Percentiles rank a stretch among this genome's conserved stretches.
Evolutionary conservation across 2,329 filamentous ascomycete genomes (phyloP).

Genomic region (Fusarium armeniacum): DNA sequence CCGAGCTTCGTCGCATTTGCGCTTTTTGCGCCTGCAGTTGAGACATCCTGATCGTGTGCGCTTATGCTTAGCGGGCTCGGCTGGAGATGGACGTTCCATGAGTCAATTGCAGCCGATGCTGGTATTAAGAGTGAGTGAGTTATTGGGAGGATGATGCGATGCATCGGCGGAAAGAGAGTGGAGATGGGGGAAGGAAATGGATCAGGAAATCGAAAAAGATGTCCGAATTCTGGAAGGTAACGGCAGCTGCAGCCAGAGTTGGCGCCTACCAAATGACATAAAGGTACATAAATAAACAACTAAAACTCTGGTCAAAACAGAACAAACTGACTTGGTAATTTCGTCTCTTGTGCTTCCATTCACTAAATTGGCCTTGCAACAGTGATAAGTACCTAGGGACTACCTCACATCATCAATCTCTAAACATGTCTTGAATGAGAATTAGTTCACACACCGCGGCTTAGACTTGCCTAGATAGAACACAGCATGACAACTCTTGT

Average conservation of each 20-base stretch:
- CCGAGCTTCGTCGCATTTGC: constrained; percentile 56
- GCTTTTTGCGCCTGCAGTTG: constrained; percentile 57
- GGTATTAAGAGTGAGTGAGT: not conserved
- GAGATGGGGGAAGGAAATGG: constrained; percentile 5
- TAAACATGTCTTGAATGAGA: constrained; percentile 9
- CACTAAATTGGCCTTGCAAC: not conserved
- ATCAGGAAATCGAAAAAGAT: not conserved
- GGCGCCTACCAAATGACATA: not conserved
- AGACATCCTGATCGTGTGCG: constrained; percentile 56
- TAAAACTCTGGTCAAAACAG: not conserved
- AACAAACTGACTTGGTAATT: not conserved
- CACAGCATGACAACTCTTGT: not conserved
- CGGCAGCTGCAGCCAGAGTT: constrained; percentile 20
- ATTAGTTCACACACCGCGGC: constrained; percentile 11
- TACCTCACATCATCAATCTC: not conserved
- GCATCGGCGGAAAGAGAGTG: not conserved
- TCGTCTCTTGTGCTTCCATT: not conserved
- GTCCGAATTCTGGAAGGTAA: constrained; percentile 12
- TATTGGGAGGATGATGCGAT: not conserved
- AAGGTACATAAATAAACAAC: not conserved
- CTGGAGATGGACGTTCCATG: constrained; percentile 34
- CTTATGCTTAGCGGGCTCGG: constrained; percentile 49
- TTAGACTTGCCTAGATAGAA: constrained; percentile 9
- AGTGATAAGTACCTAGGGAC: not conserved
- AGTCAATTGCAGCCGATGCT: constrained; percentile 43